Conservation (phyloP, 805 yeast genomes). For the Candida koratica region DNA sequence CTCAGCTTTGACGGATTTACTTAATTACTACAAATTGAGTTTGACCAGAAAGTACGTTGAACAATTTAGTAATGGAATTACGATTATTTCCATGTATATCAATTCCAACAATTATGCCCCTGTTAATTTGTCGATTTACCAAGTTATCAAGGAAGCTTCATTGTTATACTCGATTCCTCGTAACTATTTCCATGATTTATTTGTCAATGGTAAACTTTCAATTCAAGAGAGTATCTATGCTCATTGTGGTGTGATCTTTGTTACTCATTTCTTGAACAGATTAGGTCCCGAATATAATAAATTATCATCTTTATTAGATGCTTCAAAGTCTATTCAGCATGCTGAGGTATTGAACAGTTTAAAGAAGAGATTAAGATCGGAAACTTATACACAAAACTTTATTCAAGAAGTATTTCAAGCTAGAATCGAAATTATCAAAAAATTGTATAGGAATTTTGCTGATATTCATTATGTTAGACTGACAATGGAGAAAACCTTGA, state of each 20-base stretch:
- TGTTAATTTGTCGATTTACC: conserved; percentile 75
- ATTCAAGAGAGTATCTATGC: conserved; percentile 94
- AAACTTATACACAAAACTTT: conserved; percentile 84
- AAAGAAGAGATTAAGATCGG: conserved; percentile 86
- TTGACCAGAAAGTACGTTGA: conserved; percentile 91
- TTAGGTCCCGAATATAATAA: conserved; percentile 85
- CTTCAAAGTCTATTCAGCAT: conserved; percentile 57
- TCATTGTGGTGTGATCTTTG: conserved; percentile 88
- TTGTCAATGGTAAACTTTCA: conserved; percentile 72
- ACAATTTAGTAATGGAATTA: conserved; percentile 84
- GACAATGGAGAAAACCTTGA: conserved; percentile 69
- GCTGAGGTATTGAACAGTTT: conserved; percentile 73
- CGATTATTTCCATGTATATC: conserved; percentile 83
- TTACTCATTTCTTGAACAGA: conserved; percentile 90
- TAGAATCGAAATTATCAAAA: conserved; percentile 69
- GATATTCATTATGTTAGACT: conserved; percentile 79
- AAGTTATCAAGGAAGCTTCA: conserved; percentile 91
- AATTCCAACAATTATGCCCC: conserved; percentile 40
- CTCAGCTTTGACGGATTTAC: conserved; percentile 80
- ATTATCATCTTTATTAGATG: conserved; percentile 59
- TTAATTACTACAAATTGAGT: conserved; percentile 80
- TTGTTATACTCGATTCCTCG: conserved; percentile 87
- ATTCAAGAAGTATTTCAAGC: conserved; percentile 72
- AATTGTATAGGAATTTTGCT: conserved; percentile 87
- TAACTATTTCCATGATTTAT: conserved; percentile 70